Evolutionary conservation across 352 stramenopile genomes (phyloP), one percentile per base, ranked within the genome.

Genomic region (Plasmopara viticola): DNA sequence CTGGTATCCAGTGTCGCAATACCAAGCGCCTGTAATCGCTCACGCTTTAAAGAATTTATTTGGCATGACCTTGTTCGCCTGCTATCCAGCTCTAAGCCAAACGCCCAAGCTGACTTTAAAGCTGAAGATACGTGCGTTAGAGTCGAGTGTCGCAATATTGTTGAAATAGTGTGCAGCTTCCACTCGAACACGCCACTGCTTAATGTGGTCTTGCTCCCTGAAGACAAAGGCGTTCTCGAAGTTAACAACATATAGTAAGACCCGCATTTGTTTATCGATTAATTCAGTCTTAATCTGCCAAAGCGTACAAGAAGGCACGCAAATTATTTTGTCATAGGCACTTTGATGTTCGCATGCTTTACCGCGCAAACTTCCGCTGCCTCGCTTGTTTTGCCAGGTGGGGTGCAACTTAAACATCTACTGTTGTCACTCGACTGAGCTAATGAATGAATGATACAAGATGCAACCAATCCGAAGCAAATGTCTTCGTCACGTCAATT

Each of bases 401-500:
- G 54, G 44, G 49, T 57, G 48, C 45, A 48, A 48, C 44, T 35
- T 45, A 45, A 59, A 41, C 46, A 51, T 65, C 57, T 62, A 69
- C 48, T 66, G 52, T 62, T 15, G 63, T 48, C 66, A 70, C 52
- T 60, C 41, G 51, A 66, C 51, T 58, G 51, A 44, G 39, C 52
- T 60, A 40, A 51, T 63, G 54, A 41, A 33, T 69, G 58, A 54
- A 59, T 70, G 62, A 68, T 71, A 71, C 62, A 67, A 67, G 42
- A 51, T 57, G 56, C 41, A 62, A 18, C 42, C 31, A 18, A 35
- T 45, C 49, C 18, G 18, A 41, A 62, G 12, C 13, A n/a, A 13
- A 18, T 35, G 25, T 34, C 30, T 25, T 3, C 29, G 48, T 75
- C 66, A 89, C 34, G 62, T 66, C 44, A 90, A 66, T 62, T 84